A percentile compares a stretch with the other conserved stretches of the same genome.
Conservation (phyloP, 2,329 filamentous ascomycete genomes). For the Incumbomyces delicatus region DNA sequence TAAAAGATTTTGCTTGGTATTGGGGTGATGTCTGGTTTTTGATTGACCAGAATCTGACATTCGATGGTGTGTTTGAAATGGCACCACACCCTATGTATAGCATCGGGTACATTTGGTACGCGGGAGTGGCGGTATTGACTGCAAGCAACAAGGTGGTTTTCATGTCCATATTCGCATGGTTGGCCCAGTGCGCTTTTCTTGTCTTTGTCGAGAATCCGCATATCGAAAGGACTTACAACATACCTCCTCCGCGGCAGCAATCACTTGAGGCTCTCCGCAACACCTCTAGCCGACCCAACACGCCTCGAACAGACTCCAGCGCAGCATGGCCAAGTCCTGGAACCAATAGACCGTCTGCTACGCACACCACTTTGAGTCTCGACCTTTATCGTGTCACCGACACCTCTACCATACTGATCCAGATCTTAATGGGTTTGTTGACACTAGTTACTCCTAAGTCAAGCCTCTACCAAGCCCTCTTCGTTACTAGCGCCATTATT, state of each 20-base stretch:
- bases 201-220: conserved; percentile 90
- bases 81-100: conserved; percentile 98
- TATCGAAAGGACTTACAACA: conserved; percentile 95
- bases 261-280: conserved; percentile 28
- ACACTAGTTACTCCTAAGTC: conserved; percentile 70
- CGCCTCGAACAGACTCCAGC: neutral
- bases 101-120: conserved; percentile 94
- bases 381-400: conserved; percentile 85
- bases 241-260: conserved; percentile 54
- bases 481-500: conserved; percentile 66
- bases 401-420: conserved; percentile 65
- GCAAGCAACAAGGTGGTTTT: conserved; percentile 96
- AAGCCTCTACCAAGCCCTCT: conserved; percentile 62
- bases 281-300: conserved; percentile 16
- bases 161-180: conserved; percentile 90
- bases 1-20: conserved; percentile 99
- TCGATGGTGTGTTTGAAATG: conserved; percentile 98
- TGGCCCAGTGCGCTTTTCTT: conserved; percentile 88
- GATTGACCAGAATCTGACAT: conserved; percentile 93
- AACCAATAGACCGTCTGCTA: conserved; percentile 49
- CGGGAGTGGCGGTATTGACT: conserved; percentile 95
- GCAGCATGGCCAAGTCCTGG: neutral
- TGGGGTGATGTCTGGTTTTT: conserved; percentile 99
- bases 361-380: conserved; percentile 77
- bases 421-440: conserved; percentile 64